Conservation (phyloP, 2,329 filamentous ascomycete species). For the Diplocarpon mali region DNA sequence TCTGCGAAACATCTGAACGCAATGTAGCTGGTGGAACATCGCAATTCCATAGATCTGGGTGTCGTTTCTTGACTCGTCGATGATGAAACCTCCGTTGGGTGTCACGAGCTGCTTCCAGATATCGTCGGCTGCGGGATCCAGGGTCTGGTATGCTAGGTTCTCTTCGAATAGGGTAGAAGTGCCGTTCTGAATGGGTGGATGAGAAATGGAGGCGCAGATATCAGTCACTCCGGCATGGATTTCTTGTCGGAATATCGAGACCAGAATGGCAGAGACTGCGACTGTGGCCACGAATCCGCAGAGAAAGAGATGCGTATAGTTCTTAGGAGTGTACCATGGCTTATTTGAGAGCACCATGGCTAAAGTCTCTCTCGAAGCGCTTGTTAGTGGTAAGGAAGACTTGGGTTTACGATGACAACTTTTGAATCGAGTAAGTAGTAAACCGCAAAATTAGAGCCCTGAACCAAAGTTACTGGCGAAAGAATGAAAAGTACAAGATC, state of each 20-base stretch:
- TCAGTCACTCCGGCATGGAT: no score
- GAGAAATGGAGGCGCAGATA: no score
- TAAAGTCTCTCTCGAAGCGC: no score
- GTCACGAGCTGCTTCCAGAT: constrained; percentile 1
- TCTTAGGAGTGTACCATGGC: background rate
- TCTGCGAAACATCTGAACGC: background rate
- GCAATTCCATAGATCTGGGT: background rate
- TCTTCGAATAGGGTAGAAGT: no score
- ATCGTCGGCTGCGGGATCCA: background rate
- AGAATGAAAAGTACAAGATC: no score
- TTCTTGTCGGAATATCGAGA: no score
- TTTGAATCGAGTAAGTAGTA: no score
- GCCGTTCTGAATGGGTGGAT: no score
- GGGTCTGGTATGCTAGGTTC: background rate
- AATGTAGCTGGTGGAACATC: constrained; percentile 1
- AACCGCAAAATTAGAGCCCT: no score
- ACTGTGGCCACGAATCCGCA: background rate
- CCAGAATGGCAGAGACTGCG: background rate
- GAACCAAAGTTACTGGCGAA: no score
- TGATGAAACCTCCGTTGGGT: background rate
- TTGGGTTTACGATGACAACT: no score
- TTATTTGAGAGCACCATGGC: background rate
- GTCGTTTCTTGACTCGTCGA: background rate
- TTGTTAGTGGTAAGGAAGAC: no score
- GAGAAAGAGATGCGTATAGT: background rate